phyloP scores from a whole-genome alignment of 2,329 filamentous ascomycete species.

The Pseudogymnoascus sp. region DNA sequence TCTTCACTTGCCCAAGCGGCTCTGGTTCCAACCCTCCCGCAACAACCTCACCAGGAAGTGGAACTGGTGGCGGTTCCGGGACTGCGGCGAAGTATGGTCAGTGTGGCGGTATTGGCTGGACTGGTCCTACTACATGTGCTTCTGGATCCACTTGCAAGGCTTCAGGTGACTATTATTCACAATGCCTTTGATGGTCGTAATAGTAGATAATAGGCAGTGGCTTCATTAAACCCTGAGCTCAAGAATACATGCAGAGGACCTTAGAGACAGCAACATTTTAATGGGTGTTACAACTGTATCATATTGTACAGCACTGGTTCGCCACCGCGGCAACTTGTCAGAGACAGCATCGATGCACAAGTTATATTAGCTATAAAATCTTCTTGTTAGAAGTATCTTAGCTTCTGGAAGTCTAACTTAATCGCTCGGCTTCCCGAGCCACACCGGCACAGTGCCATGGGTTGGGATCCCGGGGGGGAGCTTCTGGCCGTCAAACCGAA shows the following conservation, averaged over 20 bases:
- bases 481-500: background rate
- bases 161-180: conserved; percentile 16
- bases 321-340: too few species aligned
- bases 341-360: too few species aligned
- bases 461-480: background rate
- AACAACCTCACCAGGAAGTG: background rate
- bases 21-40: background rate
- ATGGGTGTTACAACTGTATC: too few species aligned
- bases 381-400: conserved; percentile 11
- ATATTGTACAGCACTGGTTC: too few species aligned
- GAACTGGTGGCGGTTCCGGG: background rate
- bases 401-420: conserved; percentile 9
- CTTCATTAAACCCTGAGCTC: background rate
- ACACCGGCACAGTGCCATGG: background rate
- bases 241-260: too few species aligned
- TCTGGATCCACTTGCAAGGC: conserved; percentile 14
- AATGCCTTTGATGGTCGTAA: conserved; percentile 12
- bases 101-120: background rate
- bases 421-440: conserved; percentile 10
- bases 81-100: conserved; percentile 10
- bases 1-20: conserved; percentile 21
- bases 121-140: conserved; percentile 3
- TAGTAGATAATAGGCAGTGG: background rate
- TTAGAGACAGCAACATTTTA: too few species aligned
- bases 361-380: background rate